Conservation (phyloP, 1,284 basidiomycete species). For the Apiotrichum akiyoshidainum region DNA sequence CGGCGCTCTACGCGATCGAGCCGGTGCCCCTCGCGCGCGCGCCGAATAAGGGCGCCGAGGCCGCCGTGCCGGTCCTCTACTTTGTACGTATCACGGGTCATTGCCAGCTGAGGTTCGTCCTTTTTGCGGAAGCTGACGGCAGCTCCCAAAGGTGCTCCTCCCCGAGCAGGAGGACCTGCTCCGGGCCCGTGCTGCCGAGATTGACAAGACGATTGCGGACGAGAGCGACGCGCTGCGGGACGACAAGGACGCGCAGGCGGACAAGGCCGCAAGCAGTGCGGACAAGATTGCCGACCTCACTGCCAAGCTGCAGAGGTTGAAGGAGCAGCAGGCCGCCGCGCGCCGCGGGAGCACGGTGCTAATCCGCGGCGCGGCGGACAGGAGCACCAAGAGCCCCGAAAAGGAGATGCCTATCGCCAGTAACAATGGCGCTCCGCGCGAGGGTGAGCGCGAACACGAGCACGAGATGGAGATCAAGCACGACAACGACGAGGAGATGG, state of each 20-base stretch:
- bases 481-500: constrained; percentile 20
- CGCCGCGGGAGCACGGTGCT: not conserved
- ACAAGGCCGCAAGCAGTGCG: constrained; percentile 21
- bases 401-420: not conserved
- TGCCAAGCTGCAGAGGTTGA: constrained; percentile 28
- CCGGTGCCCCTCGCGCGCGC: constrained; percentile 40
- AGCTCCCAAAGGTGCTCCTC: constrained; percentile 46
- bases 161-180: constrained; percentile 42
- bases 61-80: constrained; percentile 31
- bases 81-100: constrained; percentile 31
- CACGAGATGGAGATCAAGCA: constrained; percentile 19
- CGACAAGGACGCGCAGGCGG: constrained; percentile 29
- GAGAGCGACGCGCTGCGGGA: constrained; percentile 31
- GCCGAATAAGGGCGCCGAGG: constrained; percentile 26
- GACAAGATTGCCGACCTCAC: constrained; percentile 32
- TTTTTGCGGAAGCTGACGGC: not conserved
- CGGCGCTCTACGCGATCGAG: constrained; percentile 29
- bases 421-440: no score
- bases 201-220: constrained; percentile 34
- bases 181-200: constrained; percentile 25
- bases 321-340: constrained; percentile 15
- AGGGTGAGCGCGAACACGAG: constrained; percentile 2
- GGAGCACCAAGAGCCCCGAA: constrained; percentile 13
- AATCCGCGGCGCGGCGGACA: not conserved
- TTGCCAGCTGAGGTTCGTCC: no score